Base-by-base conservation (phyloP, 441 rosid species). In the Sinapis alba region DNA sequence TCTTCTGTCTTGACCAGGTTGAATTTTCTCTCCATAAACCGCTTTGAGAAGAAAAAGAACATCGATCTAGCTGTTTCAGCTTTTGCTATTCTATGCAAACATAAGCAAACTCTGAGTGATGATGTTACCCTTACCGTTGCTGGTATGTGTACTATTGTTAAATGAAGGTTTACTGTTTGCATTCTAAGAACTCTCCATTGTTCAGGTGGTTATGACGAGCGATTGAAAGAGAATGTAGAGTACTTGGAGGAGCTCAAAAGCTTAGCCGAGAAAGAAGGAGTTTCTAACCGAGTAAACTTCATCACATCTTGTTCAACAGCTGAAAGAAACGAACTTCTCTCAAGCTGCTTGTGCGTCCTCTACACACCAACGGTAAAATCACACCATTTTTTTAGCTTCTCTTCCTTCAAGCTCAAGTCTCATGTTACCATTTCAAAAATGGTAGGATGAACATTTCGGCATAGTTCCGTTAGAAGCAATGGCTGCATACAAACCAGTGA, bases 391-490 rank as follows among this genome's bases (percentile, higher is more conserved):
- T 15, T 30, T 34, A 5, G 18, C 2, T 27, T 20, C 11, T 27
- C 12, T 6, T 65, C 38, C 57, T 34, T 34, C 24, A 47, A 70
- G 18, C 65, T 28, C 47, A 6, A 15, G 0, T 78, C 21, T 60
- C 58, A 65, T 78, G 10, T 41, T 53, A 57, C 62, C 60, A 72
- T 16, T 11, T 67, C 9, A 16, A 51, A 7, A 73, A 64, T 84
- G 76, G 21, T 71, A 95, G 99, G 97, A 90, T 68, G 98, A 95
- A 73, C 98, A 93, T 83, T 91, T 95, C 7, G 99, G 98, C 23
- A 95, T 93, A 59, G 99, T 93, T 70, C 98, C 99, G 2, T 72
- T 93, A 79, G 99, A 95, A 79, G 97, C 98, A 56, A 89, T 88
- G 94, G 98, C 98, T 10, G 94, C 99, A 4, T 62, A 84, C 66